phyloP scores from a whole-genome alignment of 306 rosid genomes.

The Cucumis sativus region Cucumber_9930_V3 NC_026658.2:13724501-13725000 shows the following conservation, averaged over 20 bases:
- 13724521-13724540: background rate
- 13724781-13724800: constrained; percentile 1
- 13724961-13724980: background rate
- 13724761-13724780: background rate
- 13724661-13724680: background rate
- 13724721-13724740: background rate
- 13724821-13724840: background rate
- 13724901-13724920: constrained; percentile 1
- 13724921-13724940: background rate
- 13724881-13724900: constrained; percentile 11
- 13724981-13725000: constrained; percentile 1
- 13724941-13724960: constrained; percentile 15
- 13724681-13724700: background rate
- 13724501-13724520: background rate
- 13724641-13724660: background rate
- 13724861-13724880: constrained; percentile 10
- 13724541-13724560: background rate
- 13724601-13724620: background rate
- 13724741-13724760: background rate
- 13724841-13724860: background rate
- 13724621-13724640: background rate
- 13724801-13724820: background rate
- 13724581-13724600: background rate
- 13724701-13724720: background rate
- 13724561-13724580: background rate